Evolutionary conservation across 768 basidiomycete genomes (phyloP).

Genomic region (Lactarius quietus): DNA sequence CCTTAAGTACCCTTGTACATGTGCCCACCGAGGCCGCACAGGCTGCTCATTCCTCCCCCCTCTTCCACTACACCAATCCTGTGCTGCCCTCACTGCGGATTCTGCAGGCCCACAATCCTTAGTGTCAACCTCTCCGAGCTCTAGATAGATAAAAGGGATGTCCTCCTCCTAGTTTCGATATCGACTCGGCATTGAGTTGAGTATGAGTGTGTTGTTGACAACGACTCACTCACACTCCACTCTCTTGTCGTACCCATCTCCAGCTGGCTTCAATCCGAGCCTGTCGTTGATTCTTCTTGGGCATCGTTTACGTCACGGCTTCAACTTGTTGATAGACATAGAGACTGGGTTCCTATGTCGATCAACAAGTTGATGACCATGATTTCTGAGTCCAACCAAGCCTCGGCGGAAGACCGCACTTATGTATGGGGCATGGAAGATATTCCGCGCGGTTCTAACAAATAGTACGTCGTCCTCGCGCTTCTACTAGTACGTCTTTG

Average conservation of each 20-base stretch:
- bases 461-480: conserved; percentile 5
- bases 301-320: neutral
- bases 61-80: neutral
- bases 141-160: neutral
- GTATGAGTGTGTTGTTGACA: too few relatives aligned
- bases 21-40: neutral
- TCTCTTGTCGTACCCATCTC: neutral
- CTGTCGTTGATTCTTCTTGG: neutral
- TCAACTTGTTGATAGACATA: too few relatives aligned
- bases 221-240: neutral
- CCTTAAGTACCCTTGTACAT: too few relatives aligned
- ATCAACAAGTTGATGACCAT: neutral
- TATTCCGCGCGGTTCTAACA: neutral
- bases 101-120: neutral
- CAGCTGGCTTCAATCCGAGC: neutral
- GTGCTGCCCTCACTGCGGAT: neutral
- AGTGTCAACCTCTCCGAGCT: neutral
- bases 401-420: too few relatives aligned
- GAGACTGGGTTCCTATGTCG: neutral
- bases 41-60: neutral
- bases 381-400: neutral
- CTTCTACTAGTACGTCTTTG: conserved; percentile 4
- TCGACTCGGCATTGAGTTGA: too few relatives aligned
- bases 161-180: neutral
- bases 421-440: neutral